Base-by-base conservation (phyloP, 176 grass and related monocot species). In the Ensete ventricosum region DNA sequence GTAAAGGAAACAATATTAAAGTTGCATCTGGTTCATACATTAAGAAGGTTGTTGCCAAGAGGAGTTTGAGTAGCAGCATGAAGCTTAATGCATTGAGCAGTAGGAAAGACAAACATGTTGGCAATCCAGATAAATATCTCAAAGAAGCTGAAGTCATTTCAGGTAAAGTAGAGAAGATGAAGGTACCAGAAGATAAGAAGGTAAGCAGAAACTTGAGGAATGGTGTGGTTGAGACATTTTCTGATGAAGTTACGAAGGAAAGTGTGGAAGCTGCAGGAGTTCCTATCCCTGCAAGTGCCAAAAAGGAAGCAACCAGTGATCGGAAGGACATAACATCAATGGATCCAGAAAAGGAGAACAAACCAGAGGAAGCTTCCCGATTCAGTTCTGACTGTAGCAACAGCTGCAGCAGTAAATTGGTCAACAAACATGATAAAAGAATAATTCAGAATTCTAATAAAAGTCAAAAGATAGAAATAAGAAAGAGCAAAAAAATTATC, bases 41-140 rank as follows among this genome's bases (percentile, higher is more conserved):
- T 52, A 85, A 83, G 77, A 92, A 97, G 83, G 83, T 78, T 71
- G 67, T 88, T 72, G 80, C 80, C 23, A 97, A 93, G 80, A 93
- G 72, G 70, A 90, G 87, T 83, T 72, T 82, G 50, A 88, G 83
- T 79, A 62, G 54, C 54, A 34, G 76, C 49, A 26, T 2, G 10
- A 77, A 77, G 29, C n/a, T 27, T 23, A 66, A 50, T 22, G 17
- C 25, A 77, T 20, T 14, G 2, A 66, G 17, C 11, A 77, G 11
- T 13, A 52, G n/a, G n/a, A 24, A 77, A 65, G 34, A 52, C 11
- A 77, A 70, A 20, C 8, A 26, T 74, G 72, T 27, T 27, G 17
- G 9, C 24, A 11, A 57, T 55, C 17, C 72, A 55, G 52, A 74
- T 55, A 58, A 74, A 29, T 14, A 8, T 34, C 22, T 14, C 50